Conservation (phyloP, 192 early-diverging fungal genomes). For the Coemansia furcata region DNA sequence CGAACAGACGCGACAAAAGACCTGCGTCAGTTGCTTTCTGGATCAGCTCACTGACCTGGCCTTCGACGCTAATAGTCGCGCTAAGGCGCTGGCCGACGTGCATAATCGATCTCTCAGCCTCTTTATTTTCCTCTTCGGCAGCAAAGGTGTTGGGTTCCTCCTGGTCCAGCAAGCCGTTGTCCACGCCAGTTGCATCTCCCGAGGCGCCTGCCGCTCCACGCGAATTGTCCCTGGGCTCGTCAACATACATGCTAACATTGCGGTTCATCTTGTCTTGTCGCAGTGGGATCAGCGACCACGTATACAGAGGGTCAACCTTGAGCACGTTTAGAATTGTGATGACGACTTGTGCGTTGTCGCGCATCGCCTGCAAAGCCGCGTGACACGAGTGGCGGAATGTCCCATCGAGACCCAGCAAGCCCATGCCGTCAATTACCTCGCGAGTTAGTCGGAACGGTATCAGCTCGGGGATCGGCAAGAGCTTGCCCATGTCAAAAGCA, state of each 20-base stretch:
- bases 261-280: constrained; percentile 46
- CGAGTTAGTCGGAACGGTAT: constrained; percentile 91
- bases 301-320: constrained; percentile 87
- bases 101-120: constrained; percentile 65
- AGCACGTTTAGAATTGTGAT: constrained; percentile 91
- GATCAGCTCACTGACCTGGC: constrained; percentile 71
- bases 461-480: constrained; percentile 81
- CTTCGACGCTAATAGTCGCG: constrained; percentile 61
- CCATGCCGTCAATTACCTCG: constrained; percentile 88
- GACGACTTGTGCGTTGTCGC: constrained; percentile 75
- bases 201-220: not conserved
- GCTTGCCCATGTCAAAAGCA: constrained; percentile 91
- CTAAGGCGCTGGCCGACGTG: constrained; percentile 63
- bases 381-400: constrained; percentile 77
- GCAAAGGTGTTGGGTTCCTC: constrained; percentile 10
- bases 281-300: constrained; percentile 58
- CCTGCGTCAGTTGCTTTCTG: constrained; percentile 60
- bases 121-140: constrained; percentile 56
- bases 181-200: not conserved
- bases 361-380: constrained; percentile 73
- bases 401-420: constrained; percentile 76
- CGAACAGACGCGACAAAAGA: constrained; percentile 64
- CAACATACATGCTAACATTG: constrained; percentile 22
- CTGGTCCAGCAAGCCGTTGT: constrained; percentile 3
- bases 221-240: constrained; percentile 6